Evolutionary conservation across 2,329 filamentous ascomycete species (phyloP).

Genomic region (Colletotrichum lini): DNA sequence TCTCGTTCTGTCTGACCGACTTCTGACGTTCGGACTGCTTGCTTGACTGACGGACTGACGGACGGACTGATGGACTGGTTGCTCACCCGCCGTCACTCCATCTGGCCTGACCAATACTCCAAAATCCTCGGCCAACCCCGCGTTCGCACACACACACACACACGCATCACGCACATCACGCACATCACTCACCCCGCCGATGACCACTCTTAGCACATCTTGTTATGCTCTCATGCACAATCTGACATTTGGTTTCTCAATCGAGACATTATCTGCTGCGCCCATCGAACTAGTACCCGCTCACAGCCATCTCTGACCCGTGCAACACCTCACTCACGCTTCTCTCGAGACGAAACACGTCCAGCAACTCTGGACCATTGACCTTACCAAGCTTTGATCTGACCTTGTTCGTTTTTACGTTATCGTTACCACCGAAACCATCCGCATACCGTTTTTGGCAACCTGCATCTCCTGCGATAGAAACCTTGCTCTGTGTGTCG

Average conservation of each 20-base stretch:
- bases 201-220: slow-evolving; percentile 24
- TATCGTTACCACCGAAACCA: slow-evolving; percentile 25
- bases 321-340: slow-evolving; percentile 4
- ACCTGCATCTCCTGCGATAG: not conserved
- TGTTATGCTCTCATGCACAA: slow-evolving; percentile 42
- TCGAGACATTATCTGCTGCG: slow-evolving; percentile 39
- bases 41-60: too few relatives aligned
- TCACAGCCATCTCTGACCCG: slow-evolving; percentile 6
- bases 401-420: slow-evolving; percentile 22
- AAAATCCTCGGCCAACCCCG: not conserved
- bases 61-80: too few relatives aligned
- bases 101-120: too few relatives aligned
- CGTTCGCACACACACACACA: not conserved
- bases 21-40: not conserved
- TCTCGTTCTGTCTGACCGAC: too few relatives aligned
- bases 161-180: fast-evolving
- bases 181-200: not conserved
- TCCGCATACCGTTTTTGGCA: not conserved
- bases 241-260: slow-evolving; percentile 36
- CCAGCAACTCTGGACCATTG: not conserved
- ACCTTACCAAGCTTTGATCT: not conserved
- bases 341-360: not conserved
- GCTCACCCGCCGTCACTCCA: too few relatives aligned
- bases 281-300: slow-evolving; percentile 12
- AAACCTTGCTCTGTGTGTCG: slow-evolving; percentile 2